Percentiles rank a stretch among this genome's conserved stretches.
phyloP scores from a whole-genome alignment of 2,329 filamentous ascomycete genomes.

The Macrophomina pseudophaseolina region DNA sequence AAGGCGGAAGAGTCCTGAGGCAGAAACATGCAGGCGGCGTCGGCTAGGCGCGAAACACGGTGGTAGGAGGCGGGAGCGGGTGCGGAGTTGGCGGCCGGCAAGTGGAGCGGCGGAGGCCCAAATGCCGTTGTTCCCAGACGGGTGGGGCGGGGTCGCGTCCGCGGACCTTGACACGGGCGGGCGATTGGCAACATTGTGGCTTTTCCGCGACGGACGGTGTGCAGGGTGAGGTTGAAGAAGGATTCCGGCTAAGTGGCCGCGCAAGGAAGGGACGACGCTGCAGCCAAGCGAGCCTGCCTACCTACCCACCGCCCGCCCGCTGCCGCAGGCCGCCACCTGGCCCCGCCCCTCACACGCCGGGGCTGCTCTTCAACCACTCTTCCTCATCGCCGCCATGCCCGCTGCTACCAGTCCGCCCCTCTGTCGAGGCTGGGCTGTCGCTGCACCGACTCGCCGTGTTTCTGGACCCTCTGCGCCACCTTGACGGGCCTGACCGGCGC shows the following conservation, averaged over 20 bases:
- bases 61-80: background rate
- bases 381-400: background rate
- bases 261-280: too few relatives aligned
- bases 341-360: too few relatives aligned
- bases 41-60: too few relatives aligned
- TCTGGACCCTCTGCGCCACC: background rate
- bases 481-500: background rate
- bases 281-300: too few relatives aligned
- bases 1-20: background rate
- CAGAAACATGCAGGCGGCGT: background rate
- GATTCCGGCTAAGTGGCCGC: background rate
- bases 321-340: too few relatives aligned
- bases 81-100: background rate
- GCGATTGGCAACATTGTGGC: background rate
- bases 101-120: background rate
- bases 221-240: background rate
- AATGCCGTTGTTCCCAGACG: background rate
- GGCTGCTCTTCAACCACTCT: too few relatives aligned
- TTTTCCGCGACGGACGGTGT: background rate
- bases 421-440: background rate
- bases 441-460: background rate
- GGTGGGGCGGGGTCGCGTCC: background rate
- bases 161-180: background rate
- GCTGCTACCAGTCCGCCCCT: background rate
- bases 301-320: too few relatives aligned